Evolutionary conservation across 2,329 filamentous ascomycete species (phyloP).

Genomic region (Epichloe glyceriae): DNA sequence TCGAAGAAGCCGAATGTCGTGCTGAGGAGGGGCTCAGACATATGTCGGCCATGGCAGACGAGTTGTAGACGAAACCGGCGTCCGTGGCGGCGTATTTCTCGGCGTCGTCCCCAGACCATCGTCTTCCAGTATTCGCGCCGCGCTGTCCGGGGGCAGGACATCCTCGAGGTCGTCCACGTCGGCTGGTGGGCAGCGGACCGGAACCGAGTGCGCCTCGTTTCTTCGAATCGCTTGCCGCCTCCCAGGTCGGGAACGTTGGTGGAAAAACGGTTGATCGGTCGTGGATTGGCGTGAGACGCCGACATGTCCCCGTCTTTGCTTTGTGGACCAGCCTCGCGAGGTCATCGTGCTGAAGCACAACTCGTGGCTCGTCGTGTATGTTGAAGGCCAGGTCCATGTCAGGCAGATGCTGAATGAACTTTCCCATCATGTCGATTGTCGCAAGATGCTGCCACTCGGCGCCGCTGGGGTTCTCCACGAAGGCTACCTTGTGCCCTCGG

Average conservation of each 20-base stretch:
- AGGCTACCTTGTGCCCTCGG: constrained; percentile 57
- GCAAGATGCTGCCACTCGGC: constrained; percentile 77
- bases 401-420: constrained; percentile 68
- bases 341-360: constrained; percentile 75
- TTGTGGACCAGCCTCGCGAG: constrained; percentile 55
- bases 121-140: constrained; percentile 54
- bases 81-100: constrained; percentile 56
- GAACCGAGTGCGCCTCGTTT: constrained; percentile 70
- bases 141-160: constrained; percentile 76
- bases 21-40: constrained; percentile 76
- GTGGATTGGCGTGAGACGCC: constrained; percentile 32
- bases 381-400: constrained; percentile 98
- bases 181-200: constrained; percentile 80
- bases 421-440: constrained; percentile 66
- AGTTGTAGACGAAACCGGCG: constrained; percentile 78
- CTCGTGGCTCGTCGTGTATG: constrained; percentile 83
- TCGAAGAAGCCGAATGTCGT: constrained; percentile 85
- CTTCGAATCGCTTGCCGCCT: constrained; percentile 68
- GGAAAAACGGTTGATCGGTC: constrained; percentile 24
- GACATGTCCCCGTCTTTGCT: constrained; percentile 54
- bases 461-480: constrained; percentile 49
- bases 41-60: constrained; percentile 79
- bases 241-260: background rate
- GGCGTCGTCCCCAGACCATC: constrained; percentile 53
- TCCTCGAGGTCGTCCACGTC: constrained; percentile 77